These are phyloP conservation scores for Kazachstania africana DNA, from an alignment of 805 yeast species.

Conservation along the genomic window DNA sequence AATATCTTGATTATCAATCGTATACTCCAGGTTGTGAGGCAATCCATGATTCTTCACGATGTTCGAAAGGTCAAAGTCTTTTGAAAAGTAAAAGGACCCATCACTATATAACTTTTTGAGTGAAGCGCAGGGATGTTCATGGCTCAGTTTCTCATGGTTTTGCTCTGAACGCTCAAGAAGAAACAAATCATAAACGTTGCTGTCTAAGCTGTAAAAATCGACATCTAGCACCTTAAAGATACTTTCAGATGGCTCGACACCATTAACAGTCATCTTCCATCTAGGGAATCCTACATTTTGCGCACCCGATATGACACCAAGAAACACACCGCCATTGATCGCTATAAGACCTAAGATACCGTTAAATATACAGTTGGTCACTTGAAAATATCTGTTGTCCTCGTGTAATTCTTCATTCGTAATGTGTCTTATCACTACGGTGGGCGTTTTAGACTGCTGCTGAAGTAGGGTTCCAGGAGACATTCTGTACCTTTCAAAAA, in stretches of 20 bases:
- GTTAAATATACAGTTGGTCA: conserved; percentile 25
- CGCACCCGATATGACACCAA: conserved; percentile 45
- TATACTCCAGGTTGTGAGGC: conserved; percentile 26
- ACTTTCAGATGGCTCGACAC: conserved; percentile 32
- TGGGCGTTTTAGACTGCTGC: conserved; percentile 18
- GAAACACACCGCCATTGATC: conserved; percentile 40
- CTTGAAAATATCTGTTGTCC: conserved; percentile 30
- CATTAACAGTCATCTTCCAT: conserved; percentile 15
- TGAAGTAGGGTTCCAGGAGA: conserved; percentile 11
- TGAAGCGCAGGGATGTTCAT: conserved; percentile 71
- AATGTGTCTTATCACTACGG: conserved; percentile 44
- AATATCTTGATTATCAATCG: conserved; percentile 45
- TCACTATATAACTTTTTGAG: conserved; percentile 61
- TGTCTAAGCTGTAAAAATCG: conserved; percentile 52
- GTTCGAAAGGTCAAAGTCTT: conserved; percentile 81
- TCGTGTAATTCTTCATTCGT: conserved; percentile 29
- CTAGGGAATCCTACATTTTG: conserved; percentile 49
- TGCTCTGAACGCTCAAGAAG: conserved; percentile 17
- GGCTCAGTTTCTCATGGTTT: conserved; percentile 22
- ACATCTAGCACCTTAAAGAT: conserved; percentile 47
- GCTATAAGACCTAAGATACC: conserved; percentile 55
- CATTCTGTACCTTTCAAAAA: conserved; percentile 33
- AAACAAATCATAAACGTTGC: conserved; percentile 38
- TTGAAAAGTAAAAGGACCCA: conserved; percentile 83
- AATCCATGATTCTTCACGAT: conserved; percentile 63